Conservation (phyloP, 75 land plant species). For the Cryptomeria japonica region DNA sequence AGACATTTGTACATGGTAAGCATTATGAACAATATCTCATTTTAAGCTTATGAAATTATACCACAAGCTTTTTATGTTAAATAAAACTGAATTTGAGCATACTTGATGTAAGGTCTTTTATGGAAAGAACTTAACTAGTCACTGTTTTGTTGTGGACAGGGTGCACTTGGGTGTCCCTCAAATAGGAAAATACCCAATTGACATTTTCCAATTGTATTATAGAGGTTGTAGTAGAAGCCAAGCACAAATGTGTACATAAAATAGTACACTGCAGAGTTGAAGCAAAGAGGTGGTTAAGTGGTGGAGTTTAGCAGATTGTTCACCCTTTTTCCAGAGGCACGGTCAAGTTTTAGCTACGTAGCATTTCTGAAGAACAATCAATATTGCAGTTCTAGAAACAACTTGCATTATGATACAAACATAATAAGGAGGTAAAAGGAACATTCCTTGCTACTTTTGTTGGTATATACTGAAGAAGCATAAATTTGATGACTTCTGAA, state of each 20-base stretch:
- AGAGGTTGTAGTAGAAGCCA: neutral
- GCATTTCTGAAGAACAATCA: neutral
- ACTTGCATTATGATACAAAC: neutral
- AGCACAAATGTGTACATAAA: neutral
- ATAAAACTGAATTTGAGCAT: neutral
- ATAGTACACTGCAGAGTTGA: neutral
- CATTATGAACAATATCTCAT: neutral
- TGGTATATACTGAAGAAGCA: too few relatives aligned
- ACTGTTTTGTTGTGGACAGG: neutral
- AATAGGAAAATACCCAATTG: neutral
- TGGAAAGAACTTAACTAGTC: neutral
- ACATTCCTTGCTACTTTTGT: too few relatives aligned
- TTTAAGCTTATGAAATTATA: neutral
- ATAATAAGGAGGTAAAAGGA: neutral
- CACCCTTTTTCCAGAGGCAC: too few relatives aligned
- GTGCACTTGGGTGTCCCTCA: neutral
- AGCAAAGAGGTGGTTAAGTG: neutral
- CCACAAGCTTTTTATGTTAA: neutral
- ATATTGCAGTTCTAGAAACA: neutral
- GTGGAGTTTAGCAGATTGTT: too few relatives aligned
- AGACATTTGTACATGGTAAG: neutral
- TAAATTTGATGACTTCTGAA: too few relatives aligned
- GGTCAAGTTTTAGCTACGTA: neutral
- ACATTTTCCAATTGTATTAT: too few relatives aligned
- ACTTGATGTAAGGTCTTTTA: neutral